Evolutionary conservation across 495 filamentous ascomycete genomes (phyloP).

Genomic region (Niebla homalea): DNA sequence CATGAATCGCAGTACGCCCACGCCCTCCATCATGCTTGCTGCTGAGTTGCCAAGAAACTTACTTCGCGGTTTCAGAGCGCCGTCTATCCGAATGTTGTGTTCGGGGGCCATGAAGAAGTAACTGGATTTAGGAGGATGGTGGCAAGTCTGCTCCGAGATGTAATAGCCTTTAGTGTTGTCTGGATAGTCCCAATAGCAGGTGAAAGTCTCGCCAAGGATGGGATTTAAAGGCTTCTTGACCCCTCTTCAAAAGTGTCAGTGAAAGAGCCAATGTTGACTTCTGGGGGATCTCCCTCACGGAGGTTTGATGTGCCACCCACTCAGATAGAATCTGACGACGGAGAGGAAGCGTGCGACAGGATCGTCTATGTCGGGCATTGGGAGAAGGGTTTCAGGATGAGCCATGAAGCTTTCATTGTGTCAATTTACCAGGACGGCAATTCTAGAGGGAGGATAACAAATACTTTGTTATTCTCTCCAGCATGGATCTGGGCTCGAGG

Average conservation of each 20-base stretch:
- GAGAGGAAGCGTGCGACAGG: slow-evolving; percentile 82
- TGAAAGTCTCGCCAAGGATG: slow-evolving; percentile 88
- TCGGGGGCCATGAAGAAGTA: slow-evolving; percentile 99
- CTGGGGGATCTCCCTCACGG: slow-evolving; percentile 46
- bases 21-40: slow-evolving; percentile 95
- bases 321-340: slow-evolving; percentile 94
- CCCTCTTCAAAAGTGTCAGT: slow-evolving; percentile 45
- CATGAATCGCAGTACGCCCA: slow-evolving; percentile 71
- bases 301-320: slow-evolving; percentile 97
- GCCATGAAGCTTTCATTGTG: slow-evolving; percentile 77
- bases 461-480: slow-evolving; percentile 97
- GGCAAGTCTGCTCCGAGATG: slow-evolving; percentile 88
- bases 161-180: slow-evolving; percentile 84
- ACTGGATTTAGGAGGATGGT: slow-evolving; percentile 95
- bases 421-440: not conserved
- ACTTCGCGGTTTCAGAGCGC: slow-evolving; percentile 89
- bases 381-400: slow-evolving; percentile 87
- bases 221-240: slow-evolving; percentile 99
- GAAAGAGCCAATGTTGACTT: not conserved
- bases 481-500: slow-evolving; percentile 90
- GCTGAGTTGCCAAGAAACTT: slow-evolving; percentile 95
- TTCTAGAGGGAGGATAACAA: slow-evolving; percentile 9
- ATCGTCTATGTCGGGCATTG: slow-evolving; percentile 77
- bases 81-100: slow-evolving; percentile 89
- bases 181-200: slow-evolving; percentile 88